Base-by-base conservation (phyloP, 1,284 basidiomycete species). In the Pascua sp. region DNA sequence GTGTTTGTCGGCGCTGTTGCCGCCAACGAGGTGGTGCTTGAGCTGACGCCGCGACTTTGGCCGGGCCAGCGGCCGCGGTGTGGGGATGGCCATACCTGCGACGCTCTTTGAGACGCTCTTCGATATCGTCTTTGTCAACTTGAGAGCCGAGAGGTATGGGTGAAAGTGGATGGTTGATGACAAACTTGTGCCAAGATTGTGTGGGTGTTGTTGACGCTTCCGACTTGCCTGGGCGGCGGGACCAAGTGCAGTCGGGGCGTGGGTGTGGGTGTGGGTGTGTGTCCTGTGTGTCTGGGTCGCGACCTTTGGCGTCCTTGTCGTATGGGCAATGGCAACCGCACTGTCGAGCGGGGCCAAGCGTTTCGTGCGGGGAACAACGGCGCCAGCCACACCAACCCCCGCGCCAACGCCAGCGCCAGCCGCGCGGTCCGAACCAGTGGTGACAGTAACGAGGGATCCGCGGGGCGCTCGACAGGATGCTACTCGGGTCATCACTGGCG, bases 161-260 rank as follows among this genome's bases (percentile, higher is more conserved):
- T 51, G 49, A 37, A 51, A 40, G 39, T 49, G 47, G n/a, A 16
- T n/a, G n/a, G 36, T 37, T 4, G 24, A 11, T 11, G 37, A 16
- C 24, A 49, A 17, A n/a, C 36, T 15, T 11, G 32, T 47, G 46
- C n/a, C 38, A 16, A 37, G 13, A 24, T 47, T 24, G 16, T 47
- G 46, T n/a, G 36, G 46, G 32, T 16, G 18, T 16, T 49, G 47
- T 49, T 40, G 47, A 16, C n/a, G 10, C 18, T n/a, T 11, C 10
- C 15, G 37, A 38, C 15, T 39, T 48, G 36, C 11, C 10, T 17
- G 37, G 47, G 47, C 39, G 47, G 15, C 37, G 12, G 38, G 17
- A 13, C 18, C 44, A 18, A 18, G 32, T 13, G 44, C 10, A 18
- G 45, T 67, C 64, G 51, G 67, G 64, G 39, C 53, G 46, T 5